Evolutionary conservation across 2,329 filamentous ascomycete genomes (phyloP), one percentile per base, ranked within the genome.

Genomic region (Aspergillus piperis): DNA sequence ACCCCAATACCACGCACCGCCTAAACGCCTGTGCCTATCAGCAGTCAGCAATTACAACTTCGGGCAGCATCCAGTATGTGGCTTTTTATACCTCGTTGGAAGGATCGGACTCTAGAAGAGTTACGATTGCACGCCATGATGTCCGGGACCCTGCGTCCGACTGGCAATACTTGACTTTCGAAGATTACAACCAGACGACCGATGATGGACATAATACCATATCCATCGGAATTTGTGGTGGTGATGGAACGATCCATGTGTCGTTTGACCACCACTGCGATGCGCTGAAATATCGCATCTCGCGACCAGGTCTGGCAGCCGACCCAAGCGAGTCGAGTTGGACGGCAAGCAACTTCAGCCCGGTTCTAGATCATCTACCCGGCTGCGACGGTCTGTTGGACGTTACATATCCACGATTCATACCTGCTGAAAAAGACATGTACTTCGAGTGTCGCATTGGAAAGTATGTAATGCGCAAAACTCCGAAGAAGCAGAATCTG

Each of bases 201-300:
- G 53, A 55, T 27, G 53, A 55, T 27, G 53, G 53, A 27, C 53
- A 55, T 25, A 55, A 55, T 41, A 55, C 53, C 4, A 47, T 55
- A 17, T 55, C 53, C 1, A 19, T 55, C 3, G 53, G 53, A 5
- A 55, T 55, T 25, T 55, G 53, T 36, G 41, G 41, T 4, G 53
- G 53, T 25, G 53, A 55, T 17, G 41, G 39, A 27, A 55, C 53
- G 5, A 47, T 55, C 17, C 53, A 55, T 32, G 23, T 55, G n/a
- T 42, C 53, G 5, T 55, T 55, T 7, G 53, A 55, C 8, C 53
- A 55, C 17, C 53, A 55, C 39, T 55, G 53, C 25, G 53, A 55
- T 25, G 32, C 23, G 6, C 39, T 55, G 38, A 42, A 36, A 19
- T 55, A 47, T 32, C 53, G 53, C 39, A 44, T 55, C 39, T 55